These are phyloP conservation scores for Drosera spatulata DNA, from an alignment of 179 eudicot species.

Conservation along the genomic window DNA sequence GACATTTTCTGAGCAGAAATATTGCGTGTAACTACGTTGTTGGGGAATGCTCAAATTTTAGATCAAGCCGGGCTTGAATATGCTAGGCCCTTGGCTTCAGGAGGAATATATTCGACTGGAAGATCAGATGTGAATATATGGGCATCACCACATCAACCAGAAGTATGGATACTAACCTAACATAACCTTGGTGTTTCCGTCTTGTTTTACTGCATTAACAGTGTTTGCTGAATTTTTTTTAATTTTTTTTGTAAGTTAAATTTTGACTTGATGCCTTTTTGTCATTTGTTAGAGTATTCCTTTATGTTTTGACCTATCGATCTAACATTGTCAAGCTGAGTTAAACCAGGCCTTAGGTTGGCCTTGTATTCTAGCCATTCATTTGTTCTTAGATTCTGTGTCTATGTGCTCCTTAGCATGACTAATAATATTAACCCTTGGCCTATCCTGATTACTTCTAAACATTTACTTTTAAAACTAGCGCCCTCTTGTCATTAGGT, in stretches of 20 bases:
- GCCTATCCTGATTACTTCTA: too few relatives aligned
- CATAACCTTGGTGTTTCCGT: constrained; percentile 57
- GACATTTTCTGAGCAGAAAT: constrained; percentile 98
- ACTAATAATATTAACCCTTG: too few relatives aligned
- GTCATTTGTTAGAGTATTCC: constrained; percentile 26
- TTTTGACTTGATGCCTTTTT: constrained; percentile 36
- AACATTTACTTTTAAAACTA: too few relatives aligned
- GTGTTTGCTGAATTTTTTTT: constrained; percentile 26
- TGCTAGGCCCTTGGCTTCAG: constrained; percentile 95
- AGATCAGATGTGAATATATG: constrained; percentile 97
- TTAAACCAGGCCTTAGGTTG: too few relatives aligned
- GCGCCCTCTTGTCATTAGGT: too few relatives aligned
- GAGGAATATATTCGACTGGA: constrained; percentile 90
- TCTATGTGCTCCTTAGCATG: not conserved
- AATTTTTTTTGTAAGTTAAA: constrained; percentile 22
- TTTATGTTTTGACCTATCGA: constrained; percentile 43
- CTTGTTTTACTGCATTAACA: constrained; percentile 52
- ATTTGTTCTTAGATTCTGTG: not conserved
- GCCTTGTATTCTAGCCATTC: not conserved
- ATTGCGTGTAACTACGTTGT: constrained; percentile 94
- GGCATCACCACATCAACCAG: constrained; percentile 95
- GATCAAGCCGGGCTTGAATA: constrained; percentile 98
- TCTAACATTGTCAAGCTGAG: constrained; percentile 38
- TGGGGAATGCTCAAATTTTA: constrained; percentile 99
- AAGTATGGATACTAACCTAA: constrained; percentile 99